Base-by-base conservation (phyloP, 495 filamentous ascomycete species). In the Penicillium odoratum region DNA sequence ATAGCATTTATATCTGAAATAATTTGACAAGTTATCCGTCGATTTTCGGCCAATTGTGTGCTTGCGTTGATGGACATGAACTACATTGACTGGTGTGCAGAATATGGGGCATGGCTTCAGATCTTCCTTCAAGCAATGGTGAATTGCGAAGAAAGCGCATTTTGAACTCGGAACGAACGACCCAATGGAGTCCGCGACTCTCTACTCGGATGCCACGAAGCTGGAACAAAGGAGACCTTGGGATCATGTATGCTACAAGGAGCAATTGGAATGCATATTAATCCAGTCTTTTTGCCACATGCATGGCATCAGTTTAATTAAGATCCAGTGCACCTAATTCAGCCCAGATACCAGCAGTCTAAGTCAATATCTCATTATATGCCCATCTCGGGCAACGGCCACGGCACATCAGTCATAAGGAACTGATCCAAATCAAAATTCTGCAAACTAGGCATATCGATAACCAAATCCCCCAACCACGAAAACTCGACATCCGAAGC, bases 361-460 rank as follows among this genome's bases (percentile, higher is more conserved):
- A 21, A 21, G 2, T 21, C 21, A 21, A 21, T 21, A 21, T 21
- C 21, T 15, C 9, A 11, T 57, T 53, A 69, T 64, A 71, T 68
- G 21, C 71, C 67, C 60, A 68, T 66, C 55, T 71, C 66, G 34
- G 70, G 64, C 44, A 67, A 56, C 30, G 69, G 67, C 66, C 62
- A 72, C 29, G 67, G 62, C 10, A 71, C 69, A 57, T 69, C 66
- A 31, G 67, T 70, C 53, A 58, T 57, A 7, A 75, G 55, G 34
- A 75, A 75, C 52, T 69, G 63, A 13, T 76, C 75, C 53, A 79
- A 58, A 67, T 79, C 77, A 58, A 77, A 76, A 26, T 77, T 71
- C 57, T 73, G 74, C 29, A 79, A 56, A 60, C 73, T 72, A 2
- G 76, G 75, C 59, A 79, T 76, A 64, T 77, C 75, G 54, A 76